Conservation (phyloP, 768 basidiomycete species). For the Trametes meyenii region DNA sequence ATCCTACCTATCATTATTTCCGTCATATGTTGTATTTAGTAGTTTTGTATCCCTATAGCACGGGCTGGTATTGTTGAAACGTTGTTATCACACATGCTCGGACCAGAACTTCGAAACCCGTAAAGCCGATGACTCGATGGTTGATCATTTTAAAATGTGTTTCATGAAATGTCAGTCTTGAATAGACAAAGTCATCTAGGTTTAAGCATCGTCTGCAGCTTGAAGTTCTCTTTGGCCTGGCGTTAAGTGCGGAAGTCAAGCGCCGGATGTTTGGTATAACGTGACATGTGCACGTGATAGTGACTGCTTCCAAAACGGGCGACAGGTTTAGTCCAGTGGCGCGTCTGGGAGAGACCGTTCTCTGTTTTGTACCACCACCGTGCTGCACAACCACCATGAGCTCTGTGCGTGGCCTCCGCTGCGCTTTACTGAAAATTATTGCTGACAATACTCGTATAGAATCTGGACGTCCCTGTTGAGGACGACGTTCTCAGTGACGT, state of each 20-base stretch:
- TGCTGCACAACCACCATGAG: conserved; percentile 13
- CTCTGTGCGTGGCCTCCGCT: conserved; percentile 7
- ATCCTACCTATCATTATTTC: too few relatives aligned
- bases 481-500: conserved; percentile 92
- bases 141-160: too few relatives aligned
- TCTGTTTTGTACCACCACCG: conserved; percentile 17
- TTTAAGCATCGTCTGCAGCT: not conserved
- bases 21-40: too few relatives aligned
- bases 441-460: conserved; percentile 1
- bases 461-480: conserved; percentile 39
- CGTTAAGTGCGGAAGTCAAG: not conserved
- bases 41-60: too few relatives aligned
- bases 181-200: too few relatives aligned
- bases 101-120: too few relatives aligned
- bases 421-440: not conserved
- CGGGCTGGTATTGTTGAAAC: too few relatives aligned
- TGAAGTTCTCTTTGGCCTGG: not conserved
- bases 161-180: too few relatives aligned
- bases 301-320: conserved; percentile 5
- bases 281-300: conserved; percentile 13
- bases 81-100: too few relatives aligned
- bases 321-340: conserved; percentile 16
- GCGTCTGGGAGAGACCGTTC: conserved; percentile 14
- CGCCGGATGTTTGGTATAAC: conserved; percentile 8
- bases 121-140: too few relatives aligned